Evolutionary conservation across 1,284 basidiomycete species (phyloP).

Genomic region (Tilletia caries): DNA sequence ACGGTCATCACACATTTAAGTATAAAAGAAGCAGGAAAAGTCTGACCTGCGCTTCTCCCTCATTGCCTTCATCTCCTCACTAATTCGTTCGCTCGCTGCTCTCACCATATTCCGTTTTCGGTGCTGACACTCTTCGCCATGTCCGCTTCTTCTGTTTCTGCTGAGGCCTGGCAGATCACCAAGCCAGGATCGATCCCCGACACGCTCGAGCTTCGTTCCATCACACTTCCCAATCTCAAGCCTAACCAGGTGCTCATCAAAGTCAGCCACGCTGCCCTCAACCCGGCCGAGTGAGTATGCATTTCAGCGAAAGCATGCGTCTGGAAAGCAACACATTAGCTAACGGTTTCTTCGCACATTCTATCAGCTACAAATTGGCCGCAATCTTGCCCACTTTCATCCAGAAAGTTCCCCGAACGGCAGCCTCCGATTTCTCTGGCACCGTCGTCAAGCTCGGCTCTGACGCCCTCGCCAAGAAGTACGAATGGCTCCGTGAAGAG

Average conservation of each 20-base stretch:
- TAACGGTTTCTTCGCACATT: too few species aligned
- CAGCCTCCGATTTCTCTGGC: slow-evolving; percentile 18
- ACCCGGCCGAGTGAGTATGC: slow-evolving; percentile 18
- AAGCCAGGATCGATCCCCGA: background rate
- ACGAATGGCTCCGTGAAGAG: background rate
- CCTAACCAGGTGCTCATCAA: slow-evolving; percentile 19
- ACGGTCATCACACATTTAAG: too few species aligned
- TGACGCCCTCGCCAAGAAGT: background rate
- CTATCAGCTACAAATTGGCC: slow-evolving; percentile 15
- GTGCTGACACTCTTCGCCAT: too few species aligned
- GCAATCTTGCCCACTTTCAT: slow-evolving; percentile 12
- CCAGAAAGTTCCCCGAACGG: slow-evolving; percentile 18
- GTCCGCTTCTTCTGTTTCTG: too few species aligned
- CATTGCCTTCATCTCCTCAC: too few species aligned
- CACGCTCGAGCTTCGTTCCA: background rate
- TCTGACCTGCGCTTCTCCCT: too few species aligned
- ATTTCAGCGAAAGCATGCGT: too few species aligned
- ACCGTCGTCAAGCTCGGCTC: slow-evolving; percentile 13
- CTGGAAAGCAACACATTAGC: too few species aligned
- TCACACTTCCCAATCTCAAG: slow-evolving; percentile 11
- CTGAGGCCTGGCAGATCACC: slow-evolving; percentile 7
- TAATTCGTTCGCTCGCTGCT: too few species aligned
- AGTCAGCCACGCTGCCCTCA: slow-evolving; percentile 16
- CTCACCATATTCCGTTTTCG: too few species aligned
- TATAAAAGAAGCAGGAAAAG: too few species aligned